Evolutionary conservation across 768 basidiomycete genomes (phyloP), one percentile per base, ranked within the genome.

Genomic region (Leccinum pellstonianum): DNA sequence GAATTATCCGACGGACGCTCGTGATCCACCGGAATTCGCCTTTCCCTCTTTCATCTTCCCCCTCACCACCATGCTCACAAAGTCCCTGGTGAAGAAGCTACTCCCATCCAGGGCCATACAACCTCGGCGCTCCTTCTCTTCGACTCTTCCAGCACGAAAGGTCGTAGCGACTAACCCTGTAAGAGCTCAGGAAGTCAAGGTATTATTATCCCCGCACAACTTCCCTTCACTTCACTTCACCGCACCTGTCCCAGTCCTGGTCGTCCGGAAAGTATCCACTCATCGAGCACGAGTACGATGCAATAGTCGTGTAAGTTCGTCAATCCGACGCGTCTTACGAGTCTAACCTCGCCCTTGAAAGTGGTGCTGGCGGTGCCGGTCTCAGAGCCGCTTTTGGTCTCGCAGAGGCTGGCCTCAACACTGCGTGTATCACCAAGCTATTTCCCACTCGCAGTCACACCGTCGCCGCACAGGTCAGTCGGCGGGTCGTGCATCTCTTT

Each of bases 391-490:
- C 96, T 19, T 99, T 99, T 75, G 95, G 97, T 78, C 86, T 98
- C 46, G 97, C 97, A 58, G 95, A 98, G 77, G 93, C 93, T 63
- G 97, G 97, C 56, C 90, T 98, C 77, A 98, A 98, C 72, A 98
- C 97, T 17, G 97, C 97, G 19, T 99, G 97, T 73, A 98, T 98
- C 75, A 98, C 96, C 66, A 98, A 98, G 78, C 83, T 99, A 17
- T 98, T 98, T 82, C 97, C 97, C 9, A 98, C 97, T 21, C 85
- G 97, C 77, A 94, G 91, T 80, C 97, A 99, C 73, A 99, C 97
- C 37, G 97, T 98, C 62, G 97, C 97, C 58, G 97, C 97, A 56
- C 96, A 98, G 83, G 90, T 88, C 68, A 51, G 81, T 74, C 19
- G 11, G 38, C 11, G 31, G 23, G 49, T 58, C 31, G 12, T 48